Evolutionary conservation across 306 rosid species (phyloP).

Genomic region (Purshia tridentata): DNA sequence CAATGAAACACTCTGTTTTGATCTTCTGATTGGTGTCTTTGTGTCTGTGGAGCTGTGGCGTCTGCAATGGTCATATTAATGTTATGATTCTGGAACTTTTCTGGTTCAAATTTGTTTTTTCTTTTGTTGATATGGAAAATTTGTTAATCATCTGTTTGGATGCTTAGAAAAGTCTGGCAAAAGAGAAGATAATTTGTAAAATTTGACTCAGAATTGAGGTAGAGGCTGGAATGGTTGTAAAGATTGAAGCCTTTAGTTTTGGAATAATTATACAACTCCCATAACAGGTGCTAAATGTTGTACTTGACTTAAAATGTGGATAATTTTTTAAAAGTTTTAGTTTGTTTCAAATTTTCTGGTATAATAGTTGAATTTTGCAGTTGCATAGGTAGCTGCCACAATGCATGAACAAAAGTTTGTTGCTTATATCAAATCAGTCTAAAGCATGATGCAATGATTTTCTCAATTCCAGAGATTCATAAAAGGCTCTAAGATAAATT

Average conservation of each 20-base stretch:
- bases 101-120: neutral
- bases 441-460: neutral
- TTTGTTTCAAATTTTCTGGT: neutral
- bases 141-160: no score
- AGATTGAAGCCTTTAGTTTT: neutral
- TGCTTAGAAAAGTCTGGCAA: neutral
- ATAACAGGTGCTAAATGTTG: neutral
- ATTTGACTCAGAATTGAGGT: neutral
- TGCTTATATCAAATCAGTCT: neutral
- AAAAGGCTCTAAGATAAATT: no score
- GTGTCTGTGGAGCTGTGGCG: constrained; percentile 45
- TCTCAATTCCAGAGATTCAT: neutral
- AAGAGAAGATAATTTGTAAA: no score
- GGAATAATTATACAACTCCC: neutral
- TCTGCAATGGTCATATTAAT: constrained; percentile 63
- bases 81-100: constrained; percentile 40
- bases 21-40: neutral
- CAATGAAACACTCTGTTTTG: no score
- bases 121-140: no score
- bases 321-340: neutral
- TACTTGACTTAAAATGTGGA: neutral
- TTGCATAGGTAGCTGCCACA: neutral
- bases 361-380: neutral
- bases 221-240: neutral
- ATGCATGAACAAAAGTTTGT: neutral